phyloP scores from a whole-genome alignment of 345 rosid species.

The Eucalyptus sp. region DNA sequence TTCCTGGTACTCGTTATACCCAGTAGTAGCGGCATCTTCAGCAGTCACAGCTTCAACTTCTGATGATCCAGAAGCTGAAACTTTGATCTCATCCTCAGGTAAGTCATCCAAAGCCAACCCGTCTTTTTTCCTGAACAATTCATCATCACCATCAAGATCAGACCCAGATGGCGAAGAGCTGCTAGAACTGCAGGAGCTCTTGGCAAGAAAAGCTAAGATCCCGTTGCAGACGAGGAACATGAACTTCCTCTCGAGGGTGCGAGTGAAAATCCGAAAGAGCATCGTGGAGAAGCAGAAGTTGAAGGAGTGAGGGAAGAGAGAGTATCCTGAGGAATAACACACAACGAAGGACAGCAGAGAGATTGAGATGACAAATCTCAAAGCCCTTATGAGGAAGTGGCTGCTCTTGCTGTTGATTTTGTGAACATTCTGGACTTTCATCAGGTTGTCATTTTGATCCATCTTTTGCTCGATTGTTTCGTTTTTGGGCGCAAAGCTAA shows the following conservation, averaged over 20 bases:
- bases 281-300: constrained; percentile 17
- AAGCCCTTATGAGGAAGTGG: constrained; percentile 1
- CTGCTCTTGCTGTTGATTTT: neutral
- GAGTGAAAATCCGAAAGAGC: constrained; percentile 20
- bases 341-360: constrained; percentile 15
- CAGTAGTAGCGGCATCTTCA: neutral
- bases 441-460: neutral
- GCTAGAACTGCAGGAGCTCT: neutral
- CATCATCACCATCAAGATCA: neutral
- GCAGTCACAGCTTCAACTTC: neutral
- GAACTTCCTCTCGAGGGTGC: constrained; percentile 31
- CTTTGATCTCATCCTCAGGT: neutral
- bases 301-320: constrained; percentile 13
- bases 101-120: neutral
- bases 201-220: constrained; percentile 41
- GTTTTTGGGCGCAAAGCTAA: neutral
- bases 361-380: constrained; percentile 8
- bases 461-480: neutral
- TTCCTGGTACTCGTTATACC: neutral
- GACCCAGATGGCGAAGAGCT: neutral
- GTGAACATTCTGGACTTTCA: neutral
- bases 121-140: neutral
- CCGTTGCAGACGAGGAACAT: constrained; percentile 47
- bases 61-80: neutral
- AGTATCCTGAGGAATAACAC: constrained; percentile 14